These are phyloP conservation scores for Parachaetomium inaequale DNA, from an alignment of 495 filamentous ascomycete genomes.

Conservation along the genomic window DNA sequence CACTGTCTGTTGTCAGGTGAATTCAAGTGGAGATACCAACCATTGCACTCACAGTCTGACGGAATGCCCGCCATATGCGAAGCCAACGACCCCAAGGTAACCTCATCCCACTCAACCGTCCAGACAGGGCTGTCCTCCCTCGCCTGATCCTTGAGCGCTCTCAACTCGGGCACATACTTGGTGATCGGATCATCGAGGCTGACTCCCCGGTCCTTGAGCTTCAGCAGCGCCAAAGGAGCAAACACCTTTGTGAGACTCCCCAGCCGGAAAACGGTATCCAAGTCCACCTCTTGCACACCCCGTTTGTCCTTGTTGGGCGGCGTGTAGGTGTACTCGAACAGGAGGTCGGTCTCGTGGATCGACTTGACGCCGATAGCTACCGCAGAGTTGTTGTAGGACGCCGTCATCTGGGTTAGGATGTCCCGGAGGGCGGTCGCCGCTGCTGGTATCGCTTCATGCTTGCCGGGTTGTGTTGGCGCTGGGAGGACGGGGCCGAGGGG, in stretches of 20 bases:
- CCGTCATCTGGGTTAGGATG: neutral
- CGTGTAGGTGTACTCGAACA: constrained; percentile 36
- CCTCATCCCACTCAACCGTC: constrained; percentile 36
- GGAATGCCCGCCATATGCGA: constrained; percentile 38
- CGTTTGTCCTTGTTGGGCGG: constrained; percentile 28
- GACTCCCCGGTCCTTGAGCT: constrained; percentile 29
- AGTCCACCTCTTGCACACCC: constrained; percentile 36
- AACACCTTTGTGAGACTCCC: constrained; percentile 54
- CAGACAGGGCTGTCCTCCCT: constrained; percentile 28
- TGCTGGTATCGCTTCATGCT: neutral
- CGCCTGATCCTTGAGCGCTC: constrained; percentile 27
- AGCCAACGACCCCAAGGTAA: constrained; percentile 38
- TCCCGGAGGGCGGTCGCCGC: neutral
- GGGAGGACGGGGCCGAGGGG: constrained; percentile 36
- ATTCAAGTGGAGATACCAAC: neutral
- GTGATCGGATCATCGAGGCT: constrained; percentile 47
- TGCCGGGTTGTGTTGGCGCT: constrained; percentile 5
- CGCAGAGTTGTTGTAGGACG: constrained; percentile 26
- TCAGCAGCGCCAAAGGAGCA: constrained; percentile 42
- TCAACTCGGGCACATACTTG: constrained; percentile 44
- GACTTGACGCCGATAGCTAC: constrained; percentile 38
- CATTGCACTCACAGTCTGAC: constrained; percentile 31
- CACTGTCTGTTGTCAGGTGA: constrained; percentile 18
- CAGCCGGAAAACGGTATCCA: constrained; percentile 48
- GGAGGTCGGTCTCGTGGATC: constrained; percentile 31